Evolutionary conservation across 2,329 filamentous ascomycete species (phyloP).

Genomic region (Xylariales sp.): DNA sequence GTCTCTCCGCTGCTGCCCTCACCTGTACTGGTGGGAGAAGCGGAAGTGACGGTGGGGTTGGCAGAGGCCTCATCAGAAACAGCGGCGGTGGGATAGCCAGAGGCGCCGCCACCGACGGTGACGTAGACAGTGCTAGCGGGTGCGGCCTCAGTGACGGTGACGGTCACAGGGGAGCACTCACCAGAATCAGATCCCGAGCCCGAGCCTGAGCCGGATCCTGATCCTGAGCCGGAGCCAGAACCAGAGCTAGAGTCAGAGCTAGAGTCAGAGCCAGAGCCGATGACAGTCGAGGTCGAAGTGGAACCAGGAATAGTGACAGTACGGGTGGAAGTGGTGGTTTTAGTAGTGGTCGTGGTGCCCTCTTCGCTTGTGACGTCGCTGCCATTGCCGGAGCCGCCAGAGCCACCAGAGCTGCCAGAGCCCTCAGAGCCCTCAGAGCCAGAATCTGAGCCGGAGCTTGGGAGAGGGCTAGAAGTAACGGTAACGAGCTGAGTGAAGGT

Average conservation of each 20-base stretch:
- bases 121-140: constrained; percentile 49
- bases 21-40: constrained; percentile 25
- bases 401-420: constrained; percentile 22
- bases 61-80: constrained; percentile 25
- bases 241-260: constrained; percentile 28
- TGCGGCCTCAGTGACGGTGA: constrained; percentile 49
- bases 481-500: constrained; percentile 48
- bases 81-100: constrained; percentile 35
- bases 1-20: constrained; percentile 29
- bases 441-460: constrained; percentile 26
- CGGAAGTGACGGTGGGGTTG: constrained; percentile 10
- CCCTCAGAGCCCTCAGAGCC: constrained; percentile 23
- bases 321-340: constrained; percentile 48
- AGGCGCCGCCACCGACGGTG: constrained; percentile 39
- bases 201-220: constrained; percentile 30
- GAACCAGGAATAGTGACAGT: constrained; percentile 47
- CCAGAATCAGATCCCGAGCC: constrained; percentile 32
- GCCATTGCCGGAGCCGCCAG: constrained; percentile 31
- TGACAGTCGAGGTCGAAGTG: constrained; percentile 33
- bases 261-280: constrained; percentile 34
- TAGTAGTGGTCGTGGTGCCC: constrained; percentile 48
- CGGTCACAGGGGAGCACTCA: constrained; percentile 46
- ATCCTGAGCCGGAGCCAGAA: constrained; percentile 37
- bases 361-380: constrained; percentile 34
- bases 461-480: constrained; percentile 40